Base-by-base conservation (phyloP, 345 rosid species). In the Citrus cavaleriei region DNA sequence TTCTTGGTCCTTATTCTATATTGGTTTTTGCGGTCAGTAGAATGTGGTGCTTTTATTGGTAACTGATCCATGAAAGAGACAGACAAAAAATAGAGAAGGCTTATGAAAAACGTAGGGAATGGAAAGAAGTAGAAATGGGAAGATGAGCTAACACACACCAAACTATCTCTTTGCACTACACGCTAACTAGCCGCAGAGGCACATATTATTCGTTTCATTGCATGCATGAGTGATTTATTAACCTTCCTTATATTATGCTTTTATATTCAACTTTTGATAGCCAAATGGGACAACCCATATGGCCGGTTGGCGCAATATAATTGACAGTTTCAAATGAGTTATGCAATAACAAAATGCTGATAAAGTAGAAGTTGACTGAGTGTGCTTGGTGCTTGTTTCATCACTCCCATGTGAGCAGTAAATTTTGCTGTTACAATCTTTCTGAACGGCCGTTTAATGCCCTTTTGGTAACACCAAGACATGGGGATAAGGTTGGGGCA, bases 131-230 rank as follows among this genome's bases (percentile, higher is more conserved):
- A 28, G 80, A 49, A 19, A 22, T 32, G 59, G 37, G 72, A 77
- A 83, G 83, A 69, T 73, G 79, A 80, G 78, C 81, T 73, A 80
- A 73, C 86, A 68, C 83, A 80, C 83, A 80, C 76, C 83, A 68
- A 77, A 76, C 78, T 21, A 5, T 16, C 10, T 69, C 70, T 38
- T 73, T 66, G 55, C 19, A 16, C 25, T 19, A 10, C n/a, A 69
- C 79, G 19, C 67, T 55, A 14, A 6, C 40, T 7, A 76, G 32
- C 77, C 77, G 70, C 75, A 73, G 60, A 25, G 40, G 38, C 13
- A 4, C 42, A 46, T 46, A 46, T n/a, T 38, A 10, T 22, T 35
- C 30, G 38, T 32, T 40, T 19, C 5, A 28, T 27, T 38, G 34
- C 37, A 59, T 70, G 59, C 59, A 10, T 21, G 14, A 42, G 16